These are phyloP conservation scores for Boechera retrofracta DNA, from an alignment of 345 rosid genomes.

Conservation along the genomic window DNA sequence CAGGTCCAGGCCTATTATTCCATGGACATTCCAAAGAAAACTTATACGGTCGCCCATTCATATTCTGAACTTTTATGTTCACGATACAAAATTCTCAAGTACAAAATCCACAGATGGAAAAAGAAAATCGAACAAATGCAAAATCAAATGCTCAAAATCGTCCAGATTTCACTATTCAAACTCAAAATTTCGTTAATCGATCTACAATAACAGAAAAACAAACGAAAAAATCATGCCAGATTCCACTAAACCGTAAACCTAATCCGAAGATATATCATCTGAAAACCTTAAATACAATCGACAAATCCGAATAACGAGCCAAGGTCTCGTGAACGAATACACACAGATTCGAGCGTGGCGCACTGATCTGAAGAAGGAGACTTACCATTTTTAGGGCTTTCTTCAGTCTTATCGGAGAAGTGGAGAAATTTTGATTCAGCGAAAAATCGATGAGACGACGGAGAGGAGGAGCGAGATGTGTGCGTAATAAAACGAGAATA, in stretches of 20 bases:
- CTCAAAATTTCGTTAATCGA: not conserved
- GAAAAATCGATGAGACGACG: constrained; percentile 30
- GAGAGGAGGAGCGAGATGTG: constrained; percentile 6
- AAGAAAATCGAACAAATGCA: not conserved
- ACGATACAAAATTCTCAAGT: not conserved
- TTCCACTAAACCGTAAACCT: not conserved
- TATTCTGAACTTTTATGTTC: not conserved
- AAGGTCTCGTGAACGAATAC: not conserved
- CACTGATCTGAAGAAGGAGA: not conserved
- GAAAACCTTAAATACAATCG: constrained; percentile 19
- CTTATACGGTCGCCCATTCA: not conserved
- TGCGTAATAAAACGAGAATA: not conserved
- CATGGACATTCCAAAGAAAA: not conserved
- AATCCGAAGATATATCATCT: constrained; percentile 1
- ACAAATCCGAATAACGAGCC: constrained; percentile 20
- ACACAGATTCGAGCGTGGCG: not conserved
- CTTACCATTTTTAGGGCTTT: constrained; percentile 37
- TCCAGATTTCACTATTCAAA: not conserved
- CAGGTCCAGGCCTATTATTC: no score
- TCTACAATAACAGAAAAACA: not conserved
- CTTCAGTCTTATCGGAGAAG: constrained; percentile 1
- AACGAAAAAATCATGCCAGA: not conserved
- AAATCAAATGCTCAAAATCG: not conserved
- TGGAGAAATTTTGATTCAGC: constrained; percentile 20
- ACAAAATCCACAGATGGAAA: not conserved